Percentiles rank a stretch among this genome's conserved stretches.
These are phyloP conservation scores for Lachnum nothofagi DNA, from an alignment of 2,329 filamentous ascomycete species.

Conservation along the genomic window DNA sequence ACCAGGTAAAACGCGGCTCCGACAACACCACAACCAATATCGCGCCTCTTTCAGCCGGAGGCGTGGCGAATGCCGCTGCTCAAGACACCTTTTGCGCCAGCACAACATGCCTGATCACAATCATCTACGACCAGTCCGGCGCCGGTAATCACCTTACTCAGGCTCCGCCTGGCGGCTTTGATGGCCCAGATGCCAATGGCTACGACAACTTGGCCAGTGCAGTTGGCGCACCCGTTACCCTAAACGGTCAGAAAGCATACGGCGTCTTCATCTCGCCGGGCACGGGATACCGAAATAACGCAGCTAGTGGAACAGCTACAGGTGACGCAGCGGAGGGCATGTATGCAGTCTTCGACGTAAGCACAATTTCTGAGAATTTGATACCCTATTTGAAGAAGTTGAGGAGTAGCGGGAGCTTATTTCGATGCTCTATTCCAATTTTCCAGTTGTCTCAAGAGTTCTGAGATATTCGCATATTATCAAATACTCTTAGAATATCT, in stretches of 20 bases:
- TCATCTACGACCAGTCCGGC: conserved; percentile 64
- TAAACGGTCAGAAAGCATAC: conserved; percentile 58
- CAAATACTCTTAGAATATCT: too few relatives aligned
- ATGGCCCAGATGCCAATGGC: conserved; percentile 50
- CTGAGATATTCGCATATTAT: too few relatives aligned
- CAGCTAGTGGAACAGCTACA: conserved; percentile 46
- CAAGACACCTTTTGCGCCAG: conserved; percentile 57
- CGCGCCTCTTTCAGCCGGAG: conserved; percentile 48
- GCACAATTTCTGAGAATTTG: too few relatives aligned
- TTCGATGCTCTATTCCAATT: too few relatives aligned
- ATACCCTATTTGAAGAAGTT: too few relatives aligned
- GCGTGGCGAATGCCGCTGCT: conserved; percentile 55
- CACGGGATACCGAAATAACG: conserved; percentile 59
- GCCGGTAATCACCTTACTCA: conserved; percentile 57
- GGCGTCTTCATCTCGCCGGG: conserved; percentile 58
- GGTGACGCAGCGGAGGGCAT: conserved; percentile 54
- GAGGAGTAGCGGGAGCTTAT: too few relatives aligned
- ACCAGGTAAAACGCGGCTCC: conserved; percentile 55
- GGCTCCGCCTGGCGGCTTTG: conserved; percentile 53
- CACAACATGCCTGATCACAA: conserved; percentile 58
- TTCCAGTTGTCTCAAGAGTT: too few relatives aligned
- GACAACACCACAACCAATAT: conserved; percentile 37
- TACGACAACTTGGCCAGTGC: conserved; percentile 57
- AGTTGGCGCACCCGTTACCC: conserved; percentile 54
- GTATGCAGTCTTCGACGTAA: conserved; percentile 56